Conservation (phyloP, 148 eudicot genomes). For the Talinum fruticosum region DNA sequence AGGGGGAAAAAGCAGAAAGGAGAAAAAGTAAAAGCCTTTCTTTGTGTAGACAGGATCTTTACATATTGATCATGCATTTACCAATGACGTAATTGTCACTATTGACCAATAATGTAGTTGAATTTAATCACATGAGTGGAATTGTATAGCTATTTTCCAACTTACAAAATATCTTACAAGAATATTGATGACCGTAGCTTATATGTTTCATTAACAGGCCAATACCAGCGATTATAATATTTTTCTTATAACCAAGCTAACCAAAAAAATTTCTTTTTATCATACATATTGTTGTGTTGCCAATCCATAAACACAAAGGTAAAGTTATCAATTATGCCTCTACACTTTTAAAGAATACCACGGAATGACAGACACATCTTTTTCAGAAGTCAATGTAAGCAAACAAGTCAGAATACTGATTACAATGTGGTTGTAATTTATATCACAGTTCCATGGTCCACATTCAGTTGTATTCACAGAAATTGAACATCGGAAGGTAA, state of each 20-base stretch:
- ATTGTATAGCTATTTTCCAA: neutral
- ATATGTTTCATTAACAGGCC: neutral
- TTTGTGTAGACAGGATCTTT: slow-evolving; percentile 26
- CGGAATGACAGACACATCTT: neutral
- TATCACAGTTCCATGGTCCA: neutral
- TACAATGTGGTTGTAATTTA: neutral
- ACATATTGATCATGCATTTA: slow-evolving; percentile 18
- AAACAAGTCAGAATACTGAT: neutral
- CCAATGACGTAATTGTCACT: slow-evolving; percentile 15
- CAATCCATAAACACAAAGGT: slow-evolving; percentile 1
- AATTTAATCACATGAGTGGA: neutral
- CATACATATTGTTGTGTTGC: neutral
- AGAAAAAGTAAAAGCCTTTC: slow-evolving; percentile 27
- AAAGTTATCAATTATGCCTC: neutral
- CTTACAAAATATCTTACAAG: neutral
- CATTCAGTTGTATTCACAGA: neutral
- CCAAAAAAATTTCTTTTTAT: neutral
- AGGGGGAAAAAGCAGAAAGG: slow-evolving; percentile 8
- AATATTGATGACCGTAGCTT: neutral
- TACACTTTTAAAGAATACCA: neutral
- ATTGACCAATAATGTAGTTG: neutral
- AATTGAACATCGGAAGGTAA: neutral
- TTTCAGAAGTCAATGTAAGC: neutral
- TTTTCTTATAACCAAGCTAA: neutral
- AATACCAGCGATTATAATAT: neutral